Conservation (phyloP, 495 filamentous ascomycete genomes). For the Neurospora pannonica region DNA sequence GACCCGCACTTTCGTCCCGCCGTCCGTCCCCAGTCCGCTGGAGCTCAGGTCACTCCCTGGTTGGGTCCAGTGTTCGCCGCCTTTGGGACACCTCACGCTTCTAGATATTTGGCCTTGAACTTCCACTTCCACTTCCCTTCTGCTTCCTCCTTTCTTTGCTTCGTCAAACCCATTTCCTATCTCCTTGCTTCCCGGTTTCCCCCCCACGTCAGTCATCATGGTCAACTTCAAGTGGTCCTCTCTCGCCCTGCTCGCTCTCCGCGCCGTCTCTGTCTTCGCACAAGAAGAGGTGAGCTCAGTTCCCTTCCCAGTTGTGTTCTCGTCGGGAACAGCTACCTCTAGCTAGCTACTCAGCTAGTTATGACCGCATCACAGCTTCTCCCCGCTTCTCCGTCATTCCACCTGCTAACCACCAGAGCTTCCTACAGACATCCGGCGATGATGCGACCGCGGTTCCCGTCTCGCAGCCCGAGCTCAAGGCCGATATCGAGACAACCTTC, state of each 20-base stretch:
- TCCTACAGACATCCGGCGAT: constrained; percentile 8
- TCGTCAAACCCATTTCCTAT: constrained; percentile 4
- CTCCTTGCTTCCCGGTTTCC: constrained; percentile 14
- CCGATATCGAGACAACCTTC: constrained; percentile 70
- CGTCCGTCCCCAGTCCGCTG: background rate
- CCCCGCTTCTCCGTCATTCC: background rate
- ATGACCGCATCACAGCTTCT: constrained; percentile 3
- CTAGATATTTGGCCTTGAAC: background rate
- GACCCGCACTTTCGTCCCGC: background rate
- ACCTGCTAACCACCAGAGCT: constrained; percentile 8
- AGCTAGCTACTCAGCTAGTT: background rate
- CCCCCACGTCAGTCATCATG: constrained; percentile 43
- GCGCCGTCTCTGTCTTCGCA: constrained; percentile 52
- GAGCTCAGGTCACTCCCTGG: constrained; percentile 6
- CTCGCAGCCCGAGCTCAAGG: constrained; percentile 50
- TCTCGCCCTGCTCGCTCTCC: constrained; percentile 61
- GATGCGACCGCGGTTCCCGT: constrained; percentile 35
- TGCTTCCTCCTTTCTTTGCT: constrained; percentile 3
- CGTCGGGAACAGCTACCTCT: background rate
- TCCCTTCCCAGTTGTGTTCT: constrained; percentile 21
- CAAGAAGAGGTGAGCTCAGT: constrained; percentile 48
- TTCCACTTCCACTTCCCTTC: background rate
- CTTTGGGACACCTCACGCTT: background rate
- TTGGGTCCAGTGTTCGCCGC: constrained; percentile 1
- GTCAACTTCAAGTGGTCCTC: constrained; percentile 62